Conservation (phyloP, 768 basidiomycete genomes). For the Phlebiopsis flavidoalba region DNA sequence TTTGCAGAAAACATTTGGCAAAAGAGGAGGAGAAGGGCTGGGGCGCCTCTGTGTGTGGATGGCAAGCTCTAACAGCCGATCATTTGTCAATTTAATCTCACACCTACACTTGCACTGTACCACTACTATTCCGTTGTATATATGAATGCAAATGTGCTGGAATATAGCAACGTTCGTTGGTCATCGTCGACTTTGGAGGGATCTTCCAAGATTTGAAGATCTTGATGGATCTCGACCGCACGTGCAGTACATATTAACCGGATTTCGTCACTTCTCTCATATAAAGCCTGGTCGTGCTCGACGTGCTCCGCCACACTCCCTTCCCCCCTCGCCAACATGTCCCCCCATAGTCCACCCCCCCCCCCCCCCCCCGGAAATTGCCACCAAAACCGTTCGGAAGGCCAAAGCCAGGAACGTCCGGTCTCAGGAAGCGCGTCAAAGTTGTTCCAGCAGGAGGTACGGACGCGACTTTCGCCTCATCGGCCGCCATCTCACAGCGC, state of each 20-base stretch:
- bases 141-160: neutral
- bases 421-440: constrained; percentile 95
- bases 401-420: constrained; percentile 97
- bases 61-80: constrained; percentile 10
- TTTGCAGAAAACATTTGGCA: constrained; percentile 24
- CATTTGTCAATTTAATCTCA: neutral
- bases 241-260: constrained; percentile 2
- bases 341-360: constrained; percentile 47
- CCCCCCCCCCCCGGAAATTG: too few species aligned
- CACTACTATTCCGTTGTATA: neutral
- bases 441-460: constrained; percentile 95
- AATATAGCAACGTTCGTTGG: constrained; percentile 4
- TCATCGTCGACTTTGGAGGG: neutral
- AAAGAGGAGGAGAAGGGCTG: constrained; percentile 23
- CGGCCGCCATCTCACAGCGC: constrained; percentile 16
- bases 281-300: neutral
- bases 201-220: neutral
- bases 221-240: constrained; percentile 1
- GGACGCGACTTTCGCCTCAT: constrained; percentile 14
- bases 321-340: constrained; percentile 27
- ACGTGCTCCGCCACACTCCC: constrained; percentile 6
- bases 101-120: neutral
- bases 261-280: constrained; percentile 3
- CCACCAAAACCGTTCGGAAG: constrained; percentile 87
- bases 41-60: neutral